phyloP scores from a whole-genome alignment of 176 grass and related monocot species.

The Eragrostis curvula region DNA sequence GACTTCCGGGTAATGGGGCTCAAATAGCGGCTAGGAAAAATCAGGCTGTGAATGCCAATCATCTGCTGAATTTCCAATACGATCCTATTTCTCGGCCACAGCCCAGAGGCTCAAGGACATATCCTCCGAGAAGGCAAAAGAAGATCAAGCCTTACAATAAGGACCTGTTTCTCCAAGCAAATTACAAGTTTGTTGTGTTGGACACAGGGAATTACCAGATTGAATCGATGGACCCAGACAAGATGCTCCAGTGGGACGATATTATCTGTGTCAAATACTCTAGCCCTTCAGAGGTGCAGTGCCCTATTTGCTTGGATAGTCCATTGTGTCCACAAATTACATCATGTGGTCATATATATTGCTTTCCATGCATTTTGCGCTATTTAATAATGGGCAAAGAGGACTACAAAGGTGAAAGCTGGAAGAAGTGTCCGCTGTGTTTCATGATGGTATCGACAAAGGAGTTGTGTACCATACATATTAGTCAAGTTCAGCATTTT shows the following conservation, averaged over 20 bases:
- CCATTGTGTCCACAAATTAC: conserved; percentile 95
- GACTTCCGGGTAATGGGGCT: conserved; percentile 53
- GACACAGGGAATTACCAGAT: conserved; percentile 71
- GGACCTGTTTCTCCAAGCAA: conserved; percentile 96
- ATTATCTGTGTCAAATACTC: conserved; percentile 80
- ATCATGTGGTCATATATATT: conserved; percentile 98
- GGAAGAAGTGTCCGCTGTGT: conserved; percentile 91
- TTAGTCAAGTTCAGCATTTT: conserved; percentile 82
- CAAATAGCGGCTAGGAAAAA: conserved; percentile 69
- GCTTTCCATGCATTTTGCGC: conserved; percentile 92
- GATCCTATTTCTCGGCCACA: conserved; percentile 90
- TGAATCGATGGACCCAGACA: conserved; percentile 91
- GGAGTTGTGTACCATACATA: conserved; percentile 81
- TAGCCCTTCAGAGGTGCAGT: conserved; percentile 65
- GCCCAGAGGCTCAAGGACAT: conserved; percentile 54
- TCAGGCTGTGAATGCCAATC: conserved; percentile 84
- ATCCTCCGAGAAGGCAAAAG: conserved; percentile 80
- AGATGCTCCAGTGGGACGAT: conserved; percentile 98
- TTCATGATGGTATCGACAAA: conserved; percentile 94
- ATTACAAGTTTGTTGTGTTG: conserved; percentile 94
- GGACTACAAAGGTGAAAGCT: conserved; percentile 73
- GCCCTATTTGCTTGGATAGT: conserved; percentile 90
- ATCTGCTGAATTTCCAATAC: conserved; percentile 94
- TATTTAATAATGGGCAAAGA: conserved; percentile 79
- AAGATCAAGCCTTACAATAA: conserved; percentile 98